Conservation (phyloP, 345 rosid species). For the Murraya koenigii region DNA sequence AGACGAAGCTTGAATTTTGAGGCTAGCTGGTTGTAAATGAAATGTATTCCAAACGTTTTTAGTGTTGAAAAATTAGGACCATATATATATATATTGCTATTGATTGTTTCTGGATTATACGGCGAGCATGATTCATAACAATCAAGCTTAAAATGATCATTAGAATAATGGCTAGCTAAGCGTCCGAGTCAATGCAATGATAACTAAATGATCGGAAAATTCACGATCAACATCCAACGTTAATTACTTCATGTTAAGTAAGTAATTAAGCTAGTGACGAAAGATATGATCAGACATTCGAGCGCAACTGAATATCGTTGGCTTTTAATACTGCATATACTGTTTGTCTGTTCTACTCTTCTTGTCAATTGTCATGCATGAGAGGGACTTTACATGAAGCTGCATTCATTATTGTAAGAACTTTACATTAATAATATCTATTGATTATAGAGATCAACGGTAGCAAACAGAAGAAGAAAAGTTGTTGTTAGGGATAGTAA, state of each 20-base stretch:
- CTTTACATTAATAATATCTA: background rate
- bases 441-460: slow-evolving; percentile 2
- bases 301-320: background rate
- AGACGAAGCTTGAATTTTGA: background rate
- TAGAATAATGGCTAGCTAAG: no score
- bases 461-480: slow-evolving; percentile 1
- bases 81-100: background rate
- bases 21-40: background rate
- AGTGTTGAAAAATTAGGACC: slow-evolving; percentile 9
- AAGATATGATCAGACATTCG: background rate
- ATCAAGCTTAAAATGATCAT: background rate
- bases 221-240: background rate
- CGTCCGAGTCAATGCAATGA: background rate
- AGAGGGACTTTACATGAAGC: slow-evolving; percentile 9
- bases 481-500: no score
- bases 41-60: background rate
- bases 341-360: background rate
- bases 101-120: background rate
- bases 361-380: no score
- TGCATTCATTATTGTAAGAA: slow-evolving; percentile 1
- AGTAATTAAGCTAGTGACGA: background rate
- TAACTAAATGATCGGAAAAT: background rate
- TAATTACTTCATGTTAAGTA: background rate
- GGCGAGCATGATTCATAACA: background rate
- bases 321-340: background rate